Evolutionary conservation across 306 rosid genomes (phyloP).

Genomic region (Vigna angularis): DNA sequence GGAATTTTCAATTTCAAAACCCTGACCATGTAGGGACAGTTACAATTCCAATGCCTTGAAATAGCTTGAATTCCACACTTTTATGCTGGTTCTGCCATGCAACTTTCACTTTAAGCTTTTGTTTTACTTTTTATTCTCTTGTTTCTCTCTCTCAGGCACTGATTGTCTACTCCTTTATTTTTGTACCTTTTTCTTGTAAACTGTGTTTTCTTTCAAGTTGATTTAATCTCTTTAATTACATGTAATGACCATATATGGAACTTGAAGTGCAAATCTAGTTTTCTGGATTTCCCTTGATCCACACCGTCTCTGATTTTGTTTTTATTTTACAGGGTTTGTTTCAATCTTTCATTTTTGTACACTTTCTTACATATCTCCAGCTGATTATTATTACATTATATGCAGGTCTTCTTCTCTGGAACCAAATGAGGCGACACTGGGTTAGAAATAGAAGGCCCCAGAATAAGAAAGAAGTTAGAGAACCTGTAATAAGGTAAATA

Average conservation of each 20-base stretch:
- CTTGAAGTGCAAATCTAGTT: constrained; percentile 27
- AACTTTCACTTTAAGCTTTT: background rate
- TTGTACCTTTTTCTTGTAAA: constrained; percentile 8
- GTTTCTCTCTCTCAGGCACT: background rate
- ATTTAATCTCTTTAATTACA: background rate
- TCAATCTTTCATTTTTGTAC: background rate
- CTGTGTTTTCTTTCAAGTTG: constrained; percentile 16
- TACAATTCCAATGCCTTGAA: constrained; percentile 9
- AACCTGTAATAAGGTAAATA: constrained; percentile 72
- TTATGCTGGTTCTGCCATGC: constrained; percentile 18
- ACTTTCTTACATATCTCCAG: constrained; percentile 24
- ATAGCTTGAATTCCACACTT: constrained; percentile 33
- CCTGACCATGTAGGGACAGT: background rate
- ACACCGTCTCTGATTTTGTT: background rate
- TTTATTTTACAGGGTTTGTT: background rate
- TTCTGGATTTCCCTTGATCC: constrained; percentile 3
- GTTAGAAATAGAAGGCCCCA: constrained; percentile 55
- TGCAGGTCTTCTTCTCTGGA: constrained; percentile 86
- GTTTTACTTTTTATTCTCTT: background rate
- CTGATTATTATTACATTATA: constrained; percentile 32
- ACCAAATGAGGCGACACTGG: constrained; percentile 82
- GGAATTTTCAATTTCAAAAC: constrained; percentile 10
- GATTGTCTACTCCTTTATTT: constrained; percentile 7
- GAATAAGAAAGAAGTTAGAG: constrained; percentile 53
- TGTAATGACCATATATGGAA: constrained; percentile 3